Evolutionary conservation across 2,329 filamentous ascomycete species (phyloP).

Genomic region (Pyricularia pennisetigena): DNA sequence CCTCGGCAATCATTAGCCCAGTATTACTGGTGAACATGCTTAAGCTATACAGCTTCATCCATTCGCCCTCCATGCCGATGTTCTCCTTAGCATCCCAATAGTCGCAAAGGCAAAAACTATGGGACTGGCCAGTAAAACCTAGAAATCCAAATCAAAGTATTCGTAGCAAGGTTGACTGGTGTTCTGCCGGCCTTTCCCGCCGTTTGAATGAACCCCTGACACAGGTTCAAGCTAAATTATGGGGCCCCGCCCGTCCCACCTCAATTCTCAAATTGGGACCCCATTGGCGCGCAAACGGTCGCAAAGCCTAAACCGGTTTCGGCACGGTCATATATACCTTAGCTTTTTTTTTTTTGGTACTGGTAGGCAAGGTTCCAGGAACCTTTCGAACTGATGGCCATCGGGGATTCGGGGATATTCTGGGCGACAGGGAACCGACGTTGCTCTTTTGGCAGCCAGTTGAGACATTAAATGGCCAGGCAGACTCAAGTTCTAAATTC

Average conservation of each 20-base stretch:
- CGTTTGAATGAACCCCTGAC: neutral
- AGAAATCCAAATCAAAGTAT: too few relatives aligned
- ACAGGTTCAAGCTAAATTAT: neutral
- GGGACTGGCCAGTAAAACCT: neutral
- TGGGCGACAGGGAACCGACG: neutral
- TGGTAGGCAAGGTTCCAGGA: neutral
- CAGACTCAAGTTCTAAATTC: neutral
- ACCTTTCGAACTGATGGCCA: neutral
- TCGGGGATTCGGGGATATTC: neutral
- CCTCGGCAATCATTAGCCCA: neutral
- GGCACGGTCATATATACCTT: neutral
- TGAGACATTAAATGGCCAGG: too few relatives aligned
- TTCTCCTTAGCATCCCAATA: neutral
- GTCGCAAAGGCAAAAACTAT: neutral
- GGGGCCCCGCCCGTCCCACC: neutral
- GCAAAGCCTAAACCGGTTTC: neutral
- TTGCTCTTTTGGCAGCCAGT: neutral
- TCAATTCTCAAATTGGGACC: neutral
- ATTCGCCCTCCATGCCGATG: neutral
- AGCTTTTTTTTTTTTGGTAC: neutral
- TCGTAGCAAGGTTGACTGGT: too few relatives aligned
- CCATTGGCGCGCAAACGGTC: neutral
- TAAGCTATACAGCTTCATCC: neutral
- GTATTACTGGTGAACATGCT: neutral
- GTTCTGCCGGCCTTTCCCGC: neutral